Percentiles rank a stretch among this genome's conserved stretches.
phyloP scores from a whole-genome alignment of 2,329 filamentous ascomycete genomes.

The Sporothrix dimorphospora region DNA sequence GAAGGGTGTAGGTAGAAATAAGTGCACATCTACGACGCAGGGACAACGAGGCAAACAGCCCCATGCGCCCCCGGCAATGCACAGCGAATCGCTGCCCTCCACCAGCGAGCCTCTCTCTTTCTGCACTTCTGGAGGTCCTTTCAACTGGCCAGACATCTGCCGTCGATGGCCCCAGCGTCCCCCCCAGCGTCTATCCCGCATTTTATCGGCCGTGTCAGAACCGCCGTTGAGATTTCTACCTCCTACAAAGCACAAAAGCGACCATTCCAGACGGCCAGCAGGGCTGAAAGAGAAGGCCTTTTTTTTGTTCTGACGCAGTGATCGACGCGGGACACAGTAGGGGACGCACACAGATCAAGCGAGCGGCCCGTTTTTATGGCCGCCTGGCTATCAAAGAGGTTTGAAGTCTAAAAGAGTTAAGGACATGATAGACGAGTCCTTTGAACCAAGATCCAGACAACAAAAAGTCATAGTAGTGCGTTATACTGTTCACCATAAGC shows the following conservation, averaged over 20 bases:
- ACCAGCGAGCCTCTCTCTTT: conserved; percentile 1
- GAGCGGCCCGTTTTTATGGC: conserved; percentile 2
- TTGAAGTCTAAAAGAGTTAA: neutral
- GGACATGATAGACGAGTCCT: neutral
- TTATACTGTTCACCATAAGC: no score
- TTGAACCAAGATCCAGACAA: neutral
- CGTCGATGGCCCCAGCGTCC: neutral
- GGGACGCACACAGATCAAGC: neutral
- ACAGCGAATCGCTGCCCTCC: conserved; percentile 24
- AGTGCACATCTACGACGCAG: neutral
- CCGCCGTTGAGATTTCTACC: neutral
- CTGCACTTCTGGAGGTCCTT: neutral
- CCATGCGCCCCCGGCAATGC: neutral
- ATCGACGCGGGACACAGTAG: neutral
- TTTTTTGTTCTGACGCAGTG: neutral
- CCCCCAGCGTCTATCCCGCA: conserved; percentile 14
- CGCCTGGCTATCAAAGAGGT: neutral
- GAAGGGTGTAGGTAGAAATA: neutral
- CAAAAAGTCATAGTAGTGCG: no score
- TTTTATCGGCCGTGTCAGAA: neutral
- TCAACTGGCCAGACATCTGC: neutral
- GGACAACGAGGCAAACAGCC: conserved; percentile 1
- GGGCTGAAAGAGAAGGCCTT: neutral
- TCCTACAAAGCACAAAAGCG: neutral
- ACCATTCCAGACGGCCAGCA: neutral